Percentiles rank a stretch among this genome's conserved stretches.
Conservation (phyloP, 202 grass and related monocot genomes). For the Cymbopogon flexuosus region DNA sequence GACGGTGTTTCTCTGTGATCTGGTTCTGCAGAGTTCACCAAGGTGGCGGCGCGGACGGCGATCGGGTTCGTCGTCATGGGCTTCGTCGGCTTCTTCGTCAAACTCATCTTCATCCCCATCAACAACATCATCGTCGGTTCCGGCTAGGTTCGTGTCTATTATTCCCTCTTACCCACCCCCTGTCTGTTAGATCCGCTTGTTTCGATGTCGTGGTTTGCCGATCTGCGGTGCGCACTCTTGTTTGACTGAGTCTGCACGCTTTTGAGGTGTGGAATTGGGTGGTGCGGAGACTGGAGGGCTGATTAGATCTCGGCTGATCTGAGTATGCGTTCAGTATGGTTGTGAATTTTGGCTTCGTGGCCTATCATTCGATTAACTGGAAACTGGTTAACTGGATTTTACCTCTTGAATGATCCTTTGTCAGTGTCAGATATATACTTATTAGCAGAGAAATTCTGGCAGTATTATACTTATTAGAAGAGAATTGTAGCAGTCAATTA, state of each 20-base stretch:
- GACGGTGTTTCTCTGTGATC: neutral
- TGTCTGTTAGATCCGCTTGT: neutral
- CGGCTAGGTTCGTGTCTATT: conserved; percentile 41
- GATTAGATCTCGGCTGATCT: neutral
- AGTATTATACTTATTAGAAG: neutral
- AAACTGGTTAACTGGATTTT: neutral
- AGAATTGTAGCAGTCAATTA: neutral
- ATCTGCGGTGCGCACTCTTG: neutral
- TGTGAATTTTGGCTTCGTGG: neutral
- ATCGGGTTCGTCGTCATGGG: conserved; percentile 85
- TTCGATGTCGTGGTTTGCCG: neutral
- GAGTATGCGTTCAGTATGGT: neutral
- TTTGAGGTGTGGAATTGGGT: neutral
- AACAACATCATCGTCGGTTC: conserved; percentile 86
- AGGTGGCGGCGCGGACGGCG: conserved; percentile 69
- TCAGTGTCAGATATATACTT: neutral
- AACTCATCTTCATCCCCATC: conserved; percentile 89
- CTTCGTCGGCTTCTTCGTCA: conserved; percentile 83
- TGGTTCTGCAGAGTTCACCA: conserved; percentile 56
- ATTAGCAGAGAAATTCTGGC: neutral
- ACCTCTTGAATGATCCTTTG: neutral
- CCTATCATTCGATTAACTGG: neutral
- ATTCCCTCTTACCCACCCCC: neutral
- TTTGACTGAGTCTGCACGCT: neutral
- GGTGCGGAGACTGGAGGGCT: neutral